Evolutionary conservation across 1,139 yeast species (phyloP).

Genomic region (Magnusiomyces tetraspermus): DNA sequence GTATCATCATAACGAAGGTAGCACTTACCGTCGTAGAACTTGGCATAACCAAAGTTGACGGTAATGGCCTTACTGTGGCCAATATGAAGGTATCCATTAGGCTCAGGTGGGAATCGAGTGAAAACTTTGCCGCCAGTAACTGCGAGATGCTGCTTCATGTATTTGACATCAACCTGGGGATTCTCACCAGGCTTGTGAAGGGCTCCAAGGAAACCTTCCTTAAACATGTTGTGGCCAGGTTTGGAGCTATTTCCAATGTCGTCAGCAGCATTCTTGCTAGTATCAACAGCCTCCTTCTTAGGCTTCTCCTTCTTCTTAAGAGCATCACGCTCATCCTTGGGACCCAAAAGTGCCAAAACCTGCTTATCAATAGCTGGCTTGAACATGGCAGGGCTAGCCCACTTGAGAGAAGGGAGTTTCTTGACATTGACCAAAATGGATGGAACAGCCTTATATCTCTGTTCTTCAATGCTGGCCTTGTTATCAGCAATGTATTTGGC

Average conservation of each 20-base stretch:
- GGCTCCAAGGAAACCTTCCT: conserved; percentile 92
- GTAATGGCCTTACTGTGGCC: conserved; percentile 98
- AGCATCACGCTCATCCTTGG: conserved; percentile 90
- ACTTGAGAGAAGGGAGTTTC: conserved; percentile 62
- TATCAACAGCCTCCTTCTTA: conserved; percentile 21
- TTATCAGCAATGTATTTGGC: conserved; percentile 49
- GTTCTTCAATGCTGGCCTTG: conserved; percentile 49
- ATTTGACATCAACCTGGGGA: conserved; percentile 79
- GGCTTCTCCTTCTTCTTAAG: conserved; percentile 62
- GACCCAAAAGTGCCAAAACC: conserved; percentile 65
- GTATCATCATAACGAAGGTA: conserved; percentile 94
- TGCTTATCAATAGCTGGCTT: conserved; percentile 80
- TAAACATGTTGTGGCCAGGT: conserved; percentile 63
- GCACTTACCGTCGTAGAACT: conserved; percentile 74
- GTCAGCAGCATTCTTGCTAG: conserved; percentile 20
- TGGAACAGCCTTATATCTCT: conserved; percentile 73
- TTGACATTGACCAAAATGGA: conserved; percentile 68
- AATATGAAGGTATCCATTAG: conserved; percentile 91
- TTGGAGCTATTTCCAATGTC: conserved; percentile 40
- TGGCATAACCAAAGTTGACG: conserved; percentile 93
- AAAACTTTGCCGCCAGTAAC: conserved; percentile 73
- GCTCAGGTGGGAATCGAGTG: conserved; percentile 98
- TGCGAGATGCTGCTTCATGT: conserved; percentile 68
- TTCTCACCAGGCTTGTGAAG: conserved; percentile 93
- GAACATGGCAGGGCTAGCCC: conserved; percentile 84